Conservation (phyloP, 345 rosid genomes). For the Zanthoxylum bungeanum region DNA sequence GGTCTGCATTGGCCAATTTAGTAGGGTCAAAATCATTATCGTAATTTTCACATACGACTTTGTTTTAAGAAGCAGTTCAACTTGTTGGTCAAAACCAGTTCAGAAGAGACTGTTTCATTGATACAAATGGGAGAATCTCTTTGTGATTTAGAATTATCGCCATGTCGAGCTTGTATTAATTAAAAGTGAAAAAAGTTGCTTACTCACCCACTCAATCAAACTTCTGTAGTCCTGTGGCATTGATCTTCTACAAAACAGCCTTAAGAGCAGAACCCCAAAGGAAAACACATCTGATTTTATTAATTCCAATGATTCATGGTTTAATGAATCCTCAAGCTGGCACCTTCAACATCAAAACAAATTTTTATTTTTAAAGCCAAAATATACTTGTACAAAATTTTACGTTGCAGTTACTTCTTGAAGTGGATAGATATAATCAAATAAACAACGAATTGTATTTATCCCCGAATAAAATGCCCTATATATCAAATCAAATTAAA, state of each 20-base stretch:
- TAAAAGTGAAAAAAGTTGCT: not conserved
- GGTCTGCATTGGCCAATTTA: no score
- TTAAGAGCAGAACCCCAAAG: constrained; percentile 39
- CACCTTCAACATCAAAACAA: constrained; percentile 18
- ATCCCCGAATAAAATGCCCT: no score
- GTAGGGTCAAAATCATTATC: no score
- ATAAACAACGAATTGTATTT: no score
- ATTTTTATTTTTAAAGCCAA: not conserved
- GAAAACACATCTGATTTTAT: constrained; percentile 29
- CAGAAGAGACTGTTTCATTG: not conserved
- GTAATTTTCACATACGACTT: no score
- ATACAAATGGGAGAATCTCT: not conserved
- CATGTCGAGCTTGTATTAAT: not conserved
- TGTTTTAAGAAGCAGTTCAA: no score
- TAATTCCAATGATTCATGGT: constrained; percentile 14
- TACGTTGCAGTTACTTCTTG: not conserved
- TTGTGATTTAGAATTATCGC: no score
- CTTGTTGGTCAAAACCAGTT: not conserved
- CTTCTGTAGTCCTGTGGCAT: constrained; percentile 29
- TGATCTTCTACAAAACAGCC: constrained; percentile 34
- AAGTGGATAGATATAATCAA: not conserved
- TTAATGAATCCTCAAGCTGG: constrained; percentile 5
- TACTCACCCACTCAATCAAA: constrained; percentile 40
- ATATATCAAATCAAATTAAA: not conserved
- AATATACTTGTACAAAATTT: not conserved